Evolutionary conservation across 345 rosid genomes (phyloP).

Genomic region (Passiflora organensis): DNA sequence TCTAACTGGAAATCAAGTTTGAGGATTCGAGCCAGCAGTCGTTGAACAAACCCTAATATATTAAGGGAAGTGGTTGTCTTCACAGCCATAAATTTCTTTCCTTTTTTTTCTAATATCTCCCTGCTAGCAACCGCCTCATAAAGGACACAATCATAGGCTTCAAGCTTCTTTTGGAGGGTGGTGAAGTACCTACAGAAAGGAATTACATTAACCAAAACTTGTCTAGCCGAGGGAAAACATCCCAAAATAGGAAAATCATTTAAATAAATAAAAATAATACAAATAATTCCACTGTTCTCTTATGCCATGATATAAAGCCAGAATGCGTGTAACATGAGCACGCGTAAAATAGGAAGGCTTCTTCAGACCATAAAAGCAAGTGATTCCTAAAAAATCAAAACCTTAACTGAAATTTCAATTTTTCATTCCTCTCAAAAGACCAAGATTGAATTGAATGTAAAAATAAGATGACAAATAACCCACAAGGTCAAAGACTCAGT

Average conservation of each 20-base stretch:
- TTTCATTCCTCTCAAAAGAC: neutral
- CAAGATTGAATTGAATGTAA: neutral
- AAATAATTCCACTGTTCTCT: neutral
- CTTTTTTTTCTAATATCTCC: conserved; percentile 63
- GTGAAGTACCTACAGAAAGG: conserved; percentile 56
- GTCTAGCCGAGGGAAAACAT: neutral
- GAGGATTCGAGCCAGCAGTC: conserved; percentile 74
- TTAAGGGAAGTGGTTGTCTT: too few relatives aligned
- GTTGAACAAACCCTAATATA: conserved; percentile 73
- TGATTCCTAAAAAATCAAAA: neutral
- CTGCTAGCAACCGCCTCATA: conserved; percentile 94
- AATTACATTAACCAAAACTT: neutral
- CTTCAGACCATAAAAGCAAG: neutral
- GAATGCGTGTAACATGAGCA: neutral
- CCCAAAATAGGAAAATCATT: neutral
- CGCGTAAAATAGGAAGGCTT: neutral
- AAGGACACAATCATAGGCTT: conserved; percentile 71
- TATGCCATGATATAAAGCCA: neutral
- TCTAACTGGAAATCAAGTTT: conserved; percentile 85
- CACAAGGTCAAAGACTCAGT: too few relatives aligned
- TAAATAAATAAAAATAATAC: neutral
- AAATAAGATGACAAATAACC: too few relatives aligned
- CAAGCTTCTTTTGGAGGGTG: conserved; percentile 80
- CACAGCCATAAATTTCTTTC: conserved; percentile 33
- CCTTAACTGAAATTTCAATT: neutral